phyloP scores from a whole-genome alignment of 805 yeast species.

The Diddensiella transvaalensis region DNA sequence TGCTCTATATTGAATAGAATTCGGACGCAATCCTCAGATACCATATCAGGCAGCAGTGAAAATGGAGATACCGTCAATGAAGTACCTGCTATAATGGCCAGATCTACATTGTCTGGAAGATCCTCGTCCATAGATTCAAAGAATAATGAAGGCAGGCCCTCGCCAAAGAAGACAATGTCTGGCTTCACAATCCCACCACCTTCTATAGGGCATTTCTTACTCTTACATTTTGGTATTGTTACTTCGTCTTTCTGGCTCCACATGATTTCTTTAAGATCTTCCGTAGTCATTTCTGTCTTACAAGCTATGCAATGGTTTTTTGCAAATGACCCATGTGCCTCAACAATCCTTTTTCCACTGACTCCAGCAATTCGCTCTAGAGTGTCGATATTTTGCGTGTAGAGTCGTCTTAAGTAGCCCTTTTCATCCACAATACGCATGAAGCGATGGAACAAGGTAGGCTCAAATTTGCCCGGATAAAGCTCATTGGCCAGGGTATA shows the following conservation, averaged over 20 bases:
- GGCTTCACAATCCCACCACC: conserved; percentile 86
- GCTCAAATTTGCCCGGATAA: conserved; percentile 82
- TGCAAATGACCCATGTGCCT: conserved; percentile 96
- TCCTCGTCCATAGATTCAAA: conserved; percentile 67
- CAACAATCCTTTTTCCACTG: conserved; percentile 58
- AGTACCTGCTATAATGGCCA: conserved; percentile 89
- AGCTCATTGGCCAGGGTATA: conserved; percentile 79
- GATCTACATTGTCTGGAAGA: conserved; percentile 47
- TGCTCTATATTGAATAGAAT: conserved; percentile 68
- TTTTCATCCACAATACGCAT: conserved; percentile 65
- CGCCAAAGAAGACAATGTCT: conserved; percentile 93
- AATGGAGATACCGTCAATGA: conserved; percentile 88
- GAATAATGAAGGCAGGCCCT: conserved; percentile 67
- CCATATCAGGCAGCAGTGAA: conserved; percentile 74
- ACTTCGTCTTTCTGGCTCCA: conserved; percentile 14
- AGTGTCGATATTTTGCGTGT: conserved; percentile 92
- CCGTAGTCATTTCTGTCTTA: conserved; percentile 44
- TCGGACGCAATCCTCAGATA: conserved; percentile 47
- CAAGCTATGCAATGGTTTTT: conserved; percentile 81
- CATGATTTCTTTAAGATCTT: conserved; percentile 21
- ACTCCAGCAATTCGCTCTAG: conserved; percentile 84
- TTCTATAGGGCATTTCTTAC: conserved; percentile 14
- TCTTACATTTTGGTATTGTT: conserved; percentile 45
- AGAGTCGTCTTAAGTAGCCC: conserved; percentile 60
- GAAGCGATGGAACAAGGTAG: conserved; percentile 77